A percentile compares a stretch with the other conserved stretches of the same genome.
phyloP scores from a whole-genome alignment of 1,284 basidiomycete genomes.

The Marasmius sp. region DNA sequence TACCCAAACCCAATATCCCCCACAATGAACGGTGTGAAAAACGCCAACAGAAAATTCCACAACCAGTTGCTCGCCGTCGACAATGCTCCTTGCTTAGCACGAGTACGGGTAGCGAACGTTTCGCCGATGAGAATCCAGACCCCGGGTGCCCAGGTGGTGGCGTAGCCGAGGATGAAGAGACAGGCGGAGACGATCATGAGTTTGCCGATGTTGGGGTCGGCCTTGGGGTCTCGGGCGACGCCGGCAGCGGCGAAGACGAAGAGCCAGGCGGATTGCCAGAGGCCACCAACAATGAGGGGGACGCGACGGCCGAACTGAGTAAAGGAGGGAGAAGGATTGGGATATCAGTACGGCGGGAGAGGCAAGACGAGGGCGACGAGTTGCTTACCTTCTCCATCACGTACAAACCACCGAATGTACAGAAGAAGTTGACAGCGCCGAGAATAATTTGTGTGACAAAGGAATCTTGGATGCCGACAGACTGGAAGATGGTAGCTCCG shows the following conservation, averaged over 20 bases:
- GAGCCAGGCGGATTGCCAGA: constrained; percentile 78
- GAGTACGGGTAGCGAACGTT: constrained; percentile 73
- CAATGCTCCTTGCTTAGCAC: constrained; percentile 76
- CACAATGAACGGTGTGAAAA: constrained; percentile 73
- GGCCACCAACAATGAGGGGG: constrained; percentile 66
- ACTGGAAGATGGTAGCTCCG: constrained; percentile 68
- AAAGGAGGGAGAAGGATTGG: constrained; percentile 3
- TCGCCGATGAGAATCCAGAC: constrained; percentile 79
- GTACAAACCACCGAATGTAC: constrained; percentile 70
- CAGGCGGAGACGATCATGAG: constrained; percentile 80
- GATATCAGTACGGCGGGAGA: neutral
- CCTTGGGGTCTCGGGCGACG: constrained; percentile 57
- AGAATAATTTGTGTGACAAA: constrained; percentile 76
- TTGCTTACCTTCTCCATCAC: constrained; percentile 60
- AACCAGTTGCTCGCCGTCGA: constrained; percentile 63
- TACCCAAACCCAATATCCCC: constrained; percentile 60
- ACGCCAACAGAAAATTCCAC: constrained; percentile 76
- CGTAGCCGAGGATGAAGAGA: constrained; percentile 78
- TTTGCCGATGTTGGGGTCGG: constrained; percentile 50
- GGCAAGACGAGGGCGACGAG: neutral
- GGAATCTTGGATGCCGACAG: constrained; percentile 67
- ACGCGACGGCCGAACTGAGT: constrained; percentile 56
- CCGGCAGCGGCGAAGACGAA: constrained; percentile 79
- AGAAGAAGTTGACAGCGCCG: constrained; percentile 68
- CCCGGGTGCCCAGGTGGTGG: constrained; percentile 74